Evolutionary conservation across 2,329 filamentous ascomycete genomes (phyloP).

Genomic region (Colletotrichum truncatum): DNA sequence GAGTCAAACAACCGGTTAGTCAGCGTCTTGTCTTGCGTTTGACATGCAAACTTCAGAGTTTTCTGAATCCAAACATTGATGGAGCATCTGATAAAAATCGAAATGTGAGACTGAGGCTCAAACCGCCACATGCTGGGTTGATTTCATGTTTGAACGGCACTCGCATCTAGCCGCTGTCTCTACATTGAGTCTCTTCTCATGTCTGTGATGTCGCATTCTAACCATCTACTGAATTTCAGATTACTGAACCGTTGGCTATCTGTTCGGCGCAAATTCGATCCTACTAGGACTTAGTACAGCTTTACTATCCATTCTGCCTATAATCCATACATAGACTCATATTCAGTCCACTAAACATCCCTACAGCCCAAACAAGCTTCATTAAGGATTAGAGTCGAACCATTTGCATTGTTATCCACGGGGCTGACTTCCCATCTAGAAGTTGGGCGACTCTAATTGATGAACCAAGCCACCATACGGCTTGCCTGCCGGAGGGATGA

Average conservation of each 20-base stretch:
- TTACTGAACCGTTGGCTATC: no score
- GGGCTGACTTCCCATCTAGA: not conserved
- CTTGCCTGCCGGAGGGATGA: slow-evolving; percentile 7
- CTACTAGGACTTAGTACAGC: no score
- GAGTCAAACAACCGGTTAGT: no score
- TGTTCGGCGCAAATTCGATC: no score
- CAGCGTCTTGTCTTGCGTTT: not conserved
- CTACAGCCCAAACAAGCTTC: slow-evolving; percentile 8
- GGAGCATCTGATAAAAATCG: not conserved
- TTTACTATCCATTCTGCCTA: not conserved
- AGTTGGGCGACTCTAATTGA: not conserved
- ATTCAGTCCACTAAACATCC: not conserved
- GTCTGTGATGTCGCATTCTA: no score
- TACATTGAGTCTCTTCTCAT: no score
- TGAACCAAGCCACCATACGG: not conserved
- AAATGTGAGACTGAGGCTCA: not conserved
- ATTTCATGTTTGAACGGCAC: not conserved
- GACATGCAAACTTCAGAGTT: slow-evolving; percentile 19
- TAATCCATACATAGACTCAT: not conserved
- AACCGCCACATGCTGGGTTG: not conserved
- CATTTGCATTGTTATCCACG: not conserved
- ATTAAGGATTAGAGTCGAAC: not conserved
- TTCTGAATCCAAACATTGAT: not conserved
- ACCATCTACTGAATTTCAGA: no score
- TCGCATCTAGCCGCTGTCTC: no score